These are phyloP conservation scores for Colletotrichum sojae DNA, from an alignment of 2,329 filamentous ascomycete species.

Conservation along the genomic window DNA sequence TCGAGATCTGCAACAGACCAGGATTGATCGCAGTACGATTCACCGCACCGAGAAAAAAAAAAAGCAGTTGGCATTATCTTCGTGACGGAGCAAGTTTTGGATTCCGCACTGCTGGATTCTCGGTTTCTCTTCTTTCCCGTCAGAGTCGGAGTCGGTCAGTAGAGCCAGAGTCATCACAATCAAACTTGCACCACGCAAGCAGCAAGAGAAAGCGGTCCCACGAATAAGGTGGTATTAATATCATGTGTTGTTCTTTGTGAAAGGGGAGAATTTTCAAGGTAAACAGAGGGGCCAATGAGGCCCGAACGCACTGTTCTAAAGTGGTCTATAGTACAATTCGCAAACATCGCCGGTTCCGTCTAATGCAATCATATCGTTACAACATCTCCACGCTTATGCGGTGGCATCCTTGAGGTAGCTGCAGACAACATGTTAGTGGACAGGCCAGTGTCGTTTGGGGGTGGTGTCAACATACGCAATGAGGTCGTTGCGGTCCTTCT, in stretches of 20 bases:
- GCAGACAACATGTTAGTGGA: slow-evolving; percentile 46
- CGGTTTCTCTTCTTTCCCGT: too few relatives aligned
- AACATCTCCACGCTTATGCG: slow-evolving; percentile 66
- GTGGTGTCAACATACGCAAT: slow-evolving; percentile 82
- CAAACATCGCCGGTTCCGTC: slow-evolving; percentile 45
- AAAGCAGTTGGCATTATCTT: too few relatives aligned
- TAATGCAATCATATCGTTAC: slow-evolving; percentile 46
- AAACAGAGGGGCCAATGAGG: slow-evolving; percentile 16
- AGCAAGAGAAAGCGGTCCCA: too few relatives aligned
- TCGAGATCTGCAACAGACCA: too few relatives aligned
- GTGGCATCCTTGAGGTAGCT: slow-evolving; percentile 80
- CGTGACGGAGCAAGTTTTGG: too few relatives aligned
- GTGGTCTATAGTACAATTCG: slow-evolving; percentile 48
- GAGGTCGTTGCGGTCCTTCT: slow-evolving; percentile 98
- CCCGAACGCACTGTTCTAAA: slow-evolving; percentile 44
- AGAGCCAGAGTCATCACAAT: too few relatives aligned
- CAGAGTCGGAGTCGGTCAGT: too few relatives aligned
- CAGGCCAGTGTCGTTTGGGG: background rate
- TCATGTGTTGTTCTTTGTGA: slow-evolving; percentile 17
- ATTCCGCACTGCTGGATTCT: too few relatives aligned
- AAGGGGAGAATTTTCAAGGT: slow-evolving; percentile 40
- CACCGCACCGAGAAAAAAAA: too few relatives aligned
- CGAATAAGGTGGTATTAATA: slow-evolving; percentile 24
- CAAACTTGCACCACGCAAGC: too few relatives aligned
- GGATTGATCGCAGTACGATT: too few relatives aligned